phyloP scores from a whole-genome alignment of 2,329 filamentous ascomycete genomes.

The Epichloe aotearoae region DNA sequence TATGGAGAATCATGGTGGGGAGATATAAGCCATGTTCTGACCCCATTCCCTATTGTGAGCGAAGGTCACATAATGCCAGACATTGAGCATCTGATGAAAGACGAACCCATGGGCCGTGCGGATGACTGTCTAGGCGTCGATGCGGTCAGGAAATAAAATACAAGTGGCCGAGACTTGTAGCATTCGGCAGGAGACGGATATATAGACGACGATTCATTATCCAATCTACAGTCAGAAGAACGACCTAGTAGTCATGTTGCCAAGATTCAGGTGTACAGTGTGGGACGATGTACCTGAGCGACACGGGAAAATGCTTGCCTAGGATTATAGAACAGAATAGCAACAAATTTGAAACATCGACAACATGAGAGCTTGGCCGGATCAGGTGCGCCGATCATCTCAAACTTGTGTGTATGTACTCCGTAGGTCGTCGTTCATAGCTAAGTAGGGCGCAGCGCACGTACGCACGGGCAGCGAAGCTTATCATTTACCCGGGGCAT shows the following conservation, averaged over 20 bases:
- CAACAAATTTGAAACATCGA: background rate
- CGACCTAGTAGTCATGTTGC: no score
- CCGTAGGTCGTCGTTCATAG: background rate
- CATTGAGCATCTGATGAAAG: slow-evolving; percentile 20
- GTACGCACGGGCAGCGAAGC: no score
- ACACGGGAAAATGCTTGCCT: background rate
- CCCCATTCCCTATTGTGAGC: slow-evolving; percentile 50
- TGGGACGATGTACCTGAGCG: background rate
- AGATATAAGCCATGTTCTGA: slow-evolving; percentile 54
- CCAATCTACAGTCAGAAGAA: no score
- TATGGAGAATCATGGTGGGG: slow-evolving; percentile 62
- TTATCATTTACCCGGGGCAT: no score
- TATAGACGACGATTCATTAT: no score
- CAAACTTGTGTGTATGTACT: background rate
- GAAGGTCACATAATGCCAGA: slow-evolving; percentile 42
- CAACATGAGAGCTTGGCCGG: background rate
- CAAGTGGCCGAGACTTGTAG: background rate
- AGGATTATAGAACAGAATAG: background rate
- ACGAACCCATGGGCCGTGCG: slow-evolving; percentile 18
- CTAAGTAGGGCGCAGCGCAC: no score
- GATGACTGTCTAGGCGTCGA: slow-evolving; percentile 7
- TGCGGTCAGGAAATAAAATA: slow-evolving; percentile 6
- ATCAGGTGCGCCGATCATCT: background rate
- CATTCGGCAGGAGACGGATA: no score
- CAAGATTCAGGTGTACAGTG: background rate